phyloP scores from a whole-genome alignment of 768 basidiomycete species.

The Kwoniella dejecticola region DNA sequence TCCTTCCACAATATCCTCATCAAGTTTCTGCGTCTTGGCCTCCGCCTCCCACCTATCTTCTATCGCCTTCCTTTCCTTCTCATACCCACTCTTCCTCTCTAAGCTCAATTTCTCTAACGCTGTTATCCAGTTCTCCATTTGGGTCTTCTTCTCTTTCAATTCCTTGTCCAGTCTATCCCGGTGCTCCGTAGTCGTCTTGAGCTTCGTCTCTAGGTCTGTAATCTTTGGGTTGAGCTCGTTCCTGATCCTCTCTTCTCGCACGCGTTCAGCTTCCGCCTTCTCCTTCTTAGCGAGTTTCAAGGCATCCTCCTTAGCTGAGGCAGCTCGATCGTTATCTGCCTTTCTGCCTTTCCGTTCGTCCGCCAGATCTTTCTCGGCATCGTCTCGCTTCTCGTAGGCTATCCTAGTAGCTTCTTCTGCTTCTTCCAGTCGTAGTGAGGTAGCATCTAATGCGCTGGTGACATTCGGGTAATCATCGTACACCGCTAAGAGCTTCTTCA shows the following conservation, averaged over 20 bases:
- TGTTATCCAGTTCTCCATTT: conserved; percentile 24
- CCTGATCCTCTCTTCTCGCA: conserved; percentile 23
- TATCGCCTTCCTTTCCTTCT: conserved; percentile 21
- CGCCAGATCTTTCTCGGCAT: conserved; percentile 20
- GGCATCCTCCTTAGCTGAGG: conserved; percentile 20
- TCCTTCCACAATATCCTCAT: conserved; percentile 26
- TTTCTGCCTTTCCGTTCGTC: conserved; percentile 11
- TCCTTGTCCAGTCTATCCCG: conserved; percentile 23
- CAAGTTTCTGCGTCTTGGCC: conserved; percentile 26
- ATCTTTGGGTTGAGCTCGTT: conserved; percentile 33
- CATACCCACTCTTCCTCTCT: conserved; percentile 22
- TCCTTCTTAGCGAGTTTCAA: conserved; percentile 17
- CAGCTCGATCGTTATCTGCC: conserved; percentile 11
- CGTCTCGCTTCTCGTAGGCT: conserved; percentile 23
- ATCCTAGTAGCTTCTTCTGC: conserved; percentile 28
- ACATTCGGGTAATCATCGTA: conserved; percentile 37
- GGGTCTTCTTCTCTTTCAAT: conserved; percentile 1
- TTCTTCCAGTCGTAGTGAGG: not conserved
- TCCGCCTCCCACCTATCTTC: conserved; percentile 20
- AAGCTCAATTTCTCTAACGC: conserved; percentile 27
- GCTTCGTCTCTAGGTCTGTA: conserved; percentile 14
- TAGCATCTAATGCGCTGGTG: conserved; percentile 5
- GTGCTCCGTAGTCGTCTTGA: conserved; percentile 19
- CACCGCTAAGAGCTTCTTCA: conserved; percentile 21
- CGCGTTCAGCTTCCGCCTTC: conserved; percentile 12